Conservation (phyloP, 1,284 basidiomycete genomes). For the Rhizoctonia solani region DNA sequence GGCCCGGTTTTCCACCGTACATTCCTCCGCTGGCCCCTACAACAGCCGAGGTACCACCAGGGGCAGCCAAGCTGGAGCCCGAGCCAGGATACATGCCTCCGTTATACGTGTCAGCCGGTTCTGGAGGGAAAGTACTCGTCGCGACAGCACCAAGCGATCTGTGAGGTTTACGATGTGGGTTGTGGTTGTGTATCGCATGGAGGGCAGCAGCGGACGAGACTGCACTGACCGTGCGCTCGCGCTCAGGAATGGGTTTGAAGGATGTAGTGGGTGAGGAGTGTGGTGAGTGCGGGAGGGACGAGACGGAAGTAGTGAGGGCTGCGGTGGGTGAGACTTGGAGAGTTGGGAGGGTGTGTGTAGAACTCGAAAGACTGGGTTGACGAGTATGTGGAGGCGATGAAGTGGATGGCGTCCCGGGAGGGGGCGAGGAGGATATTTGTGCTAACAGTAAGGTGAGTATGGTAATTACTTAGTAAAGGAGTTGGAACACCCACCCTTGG, state of each 20-base stretch:
- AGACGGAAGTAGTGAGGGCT: conserved; percentile 13
- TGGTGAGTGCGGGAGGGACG: conserved; percentile 27
- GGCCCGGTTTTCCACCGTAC: conserved; percentile 30
- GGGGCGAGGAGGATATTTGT: conserved; percentile 26
- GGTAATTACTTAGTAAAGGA: neutral
- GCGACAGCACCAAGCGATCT: neutral
- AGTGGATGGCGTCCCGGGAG: conserved; percentile 11
- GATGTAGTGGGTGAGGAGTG: conserved; percentile 15
- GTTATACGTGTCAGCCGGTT: conserved; percentile 25
- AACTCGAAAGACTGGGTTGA: conserved; percentile 14
- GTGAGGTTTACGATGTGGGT: neutral
- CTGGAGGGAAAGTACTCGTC: conserved; percentile 26
- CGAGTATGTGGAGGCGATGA: conserved; percentile 20
- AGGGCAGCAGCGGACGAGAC: conserved; percentile 26
- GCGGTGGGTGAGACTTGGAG: conserved; percentile 27
- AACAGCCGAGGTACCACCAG: neutral
- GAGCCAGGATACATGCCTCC: conserved; percentile 23
- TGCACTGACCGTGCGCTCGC: conserved; percentile 18
- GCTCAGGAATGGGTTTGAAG: conserved; percentile 10
- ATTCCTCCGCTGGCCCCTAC: conserved; percentile 25
- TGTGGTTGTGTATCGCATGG: conserved; percentile 11
- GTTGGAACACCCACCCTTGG: neutral
- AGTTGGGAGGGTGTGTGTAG: conserved; percentile 25
- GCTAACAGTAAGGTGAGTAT: neutral
- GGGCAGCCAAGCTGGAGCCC: neutral